phyloP scores from a whole-genome alignment of 345 rosid genomes.

The Eucalyptus leucophloia region DNA sequence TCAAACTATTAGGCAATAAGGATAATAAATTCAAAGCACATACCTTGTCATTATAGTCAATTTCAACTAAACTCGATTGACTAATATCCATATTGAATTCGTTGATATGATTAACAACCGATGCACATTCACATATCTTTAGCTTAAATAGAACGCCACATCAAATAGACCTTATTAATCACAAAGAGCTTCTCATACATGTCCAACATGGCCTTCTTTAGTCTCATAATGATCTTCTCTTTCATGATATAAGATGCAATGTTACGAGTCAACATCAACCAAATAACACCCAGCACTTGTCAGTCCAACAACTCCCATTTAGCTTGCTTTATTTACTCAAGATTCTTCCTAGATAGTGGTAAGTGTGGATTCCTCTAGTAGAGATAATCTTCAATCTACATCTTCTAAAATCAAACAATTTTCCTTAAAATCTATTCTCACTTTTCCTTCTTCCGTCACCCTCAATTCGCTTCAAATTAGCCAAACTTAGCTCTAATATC shows the following conservation, averaged over 20 bases:
- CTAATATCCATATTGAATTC: neutral
- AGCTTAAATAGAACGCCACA: neutral
- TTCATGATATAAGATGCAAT: neutral
- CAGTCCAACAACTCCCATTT: neutral
- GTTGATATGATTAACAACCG: neutral
- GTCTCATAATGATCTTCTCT: neutral
- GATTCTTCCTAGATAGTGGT: neutral
- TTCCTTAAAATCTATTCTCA: neutral
- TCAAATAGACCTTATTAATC: neutral
- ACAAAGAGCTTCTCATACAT: neutral
- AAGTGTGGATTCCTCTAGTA: neutral
- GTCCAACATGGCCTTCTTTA: neutral
- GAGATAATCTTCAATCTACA: neutral
- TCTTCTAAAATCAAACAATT: rapidly evolving
- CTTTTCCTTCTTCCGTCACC: rapidly evolving
- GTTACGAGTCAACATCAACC: neutral
- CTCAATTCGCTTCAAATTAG: neutral
- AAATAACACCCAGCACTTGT: neutral
- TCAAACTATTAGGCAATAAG: too few species aligned
- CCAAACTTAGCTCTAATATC: neutral
- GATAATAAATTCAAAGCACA: neutral
- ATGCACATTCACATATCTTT: neutral
- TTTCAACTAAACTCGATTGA: neutral
- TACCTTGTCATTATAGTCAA: neutral
- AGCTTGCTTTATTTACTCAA: neutral